Conservation (phyloP, 129 eudicot genomes). For the Helichrysum umbraculigerum region DNA sequence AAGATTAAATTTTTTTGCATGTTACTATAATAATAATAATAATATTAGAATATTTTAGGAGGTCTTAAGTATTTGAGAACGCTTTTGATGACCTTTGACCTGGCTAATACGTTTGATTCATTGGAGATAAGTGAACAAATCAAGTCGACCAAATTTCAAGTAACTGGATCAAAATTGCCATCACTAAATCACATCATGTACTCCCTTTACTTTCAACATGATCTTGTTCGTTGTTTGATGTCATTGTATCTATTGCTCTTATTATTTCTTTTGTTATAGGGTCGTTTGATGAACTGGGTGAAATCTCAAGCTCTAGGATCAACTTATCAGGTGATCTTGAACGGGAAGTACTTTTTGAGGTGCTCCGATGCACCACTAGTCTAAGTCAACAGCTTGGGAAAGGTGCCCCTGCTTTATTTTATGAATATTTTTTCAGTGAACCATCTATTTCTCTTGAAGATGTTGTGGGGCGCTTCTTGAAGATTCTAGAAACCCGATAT, state of each 20-base stretch:
- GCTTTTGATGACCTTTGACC: not conserved
- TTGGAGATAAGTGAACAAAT: not conserved
- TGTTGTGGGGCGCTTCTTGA: constrained; percentile 61
- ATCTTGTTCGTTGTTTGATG: constrained; percentile 1
- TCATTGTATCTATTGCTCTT: constrained; percentile 1
- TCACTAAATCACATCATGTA: not conserved
- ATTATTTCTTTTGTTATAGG: constrained; percentile 40
- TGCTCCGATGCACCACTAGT: constrained; percentile 57
- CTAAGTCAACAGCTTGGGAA: constrained; percentile 80
- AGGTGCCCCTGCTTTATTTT: constrained; percentile 69
- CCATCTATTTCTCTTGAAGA: constrained; percentile 72
- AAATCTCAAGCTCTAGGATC: constrained; percentile 45
- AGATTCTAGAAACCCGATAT: constrained; percentile 70
- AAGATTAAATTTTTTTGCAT: too few species aligned
- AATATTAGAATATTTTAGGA: not conserved
- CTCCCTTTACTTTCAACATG: constrained; percentile 9
- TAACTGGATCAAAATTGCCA: not conserved
- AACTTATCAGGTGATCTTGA: constrained; percentile 46
- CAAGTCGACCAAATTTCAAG: not conserved
- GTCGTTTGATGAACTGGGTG: constrained; percentile 53
- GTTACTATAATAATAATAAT: not conserved
- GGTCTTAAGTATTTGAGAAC: not conserved
- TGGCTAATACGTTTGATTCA: not conserved
- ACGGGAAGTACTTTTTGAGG: constrained; percentile 56
- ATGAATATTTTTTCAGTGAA: constrained; percentile 56